Base-by-base conservation (phyloP, 352 stramenopile species). In the Pythium coloratum region DNA sequence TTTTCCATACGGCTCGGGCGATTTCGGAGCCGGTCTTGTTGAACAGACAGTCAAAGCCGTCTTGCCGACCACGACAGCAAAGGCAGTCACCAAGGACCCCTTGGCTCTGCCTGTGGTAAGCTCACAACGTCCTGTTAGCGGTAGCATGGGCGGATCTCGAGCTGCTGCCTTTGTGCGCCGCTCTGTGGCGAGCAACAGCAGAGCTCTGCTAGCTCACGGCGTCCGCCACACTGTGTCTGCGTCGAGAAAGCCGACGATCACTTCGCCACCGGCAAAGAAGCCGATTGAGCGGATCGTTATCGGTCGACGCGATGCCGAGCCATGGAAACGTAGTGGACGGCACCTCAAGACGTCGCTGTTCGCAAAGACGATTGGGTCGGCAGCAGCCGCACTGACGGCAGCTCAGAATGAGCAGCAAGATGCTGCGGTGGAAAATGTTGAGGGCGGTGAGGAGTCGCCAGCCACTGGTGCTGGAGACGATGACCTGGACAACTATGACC, bases 241-340 rank as follows among this genome's bases (percentile, higher is more conserved):
- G 8, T 14, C 60, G 51, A 40, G 60, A 3, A 67, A 67, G 36
- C 57, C 28, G 14, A 44, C 18, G 18, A 46, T 5, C 26, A n/a
- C 30, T 2, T 57, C 38, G 3, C 44, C 38, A 30, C 51, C 51
- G 14, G 33, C 60, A 32, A 60, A 55, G 16, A 60, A 61, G 13
- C 28, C 60, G 24, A 55, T 61, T 46, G 40, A 67, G n/a, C 60
- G 60, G 6, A 55, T 67, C 12, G 51, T 67, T 8, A 51, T 67
- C 8, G 60, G 60, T 20, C 50, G 60, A 20, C 26, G 42, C 28
- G 60, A 47, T 30, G 28, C 36, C 18, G 60, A 67, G 50, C 50
- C 38, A 2, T 60, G 60, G 60, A 55, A 60, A 42, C 60, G 40
- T n/a, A 24, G 51, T 18, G 18, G 36, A 16, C 42, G 38, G 9